A percentile compares a stretch with the other conserved stretches of the same genome.
phyloP scores from a whole-genome alignment of 331 rosid species.

The Prunus yedoensis region DNA sequence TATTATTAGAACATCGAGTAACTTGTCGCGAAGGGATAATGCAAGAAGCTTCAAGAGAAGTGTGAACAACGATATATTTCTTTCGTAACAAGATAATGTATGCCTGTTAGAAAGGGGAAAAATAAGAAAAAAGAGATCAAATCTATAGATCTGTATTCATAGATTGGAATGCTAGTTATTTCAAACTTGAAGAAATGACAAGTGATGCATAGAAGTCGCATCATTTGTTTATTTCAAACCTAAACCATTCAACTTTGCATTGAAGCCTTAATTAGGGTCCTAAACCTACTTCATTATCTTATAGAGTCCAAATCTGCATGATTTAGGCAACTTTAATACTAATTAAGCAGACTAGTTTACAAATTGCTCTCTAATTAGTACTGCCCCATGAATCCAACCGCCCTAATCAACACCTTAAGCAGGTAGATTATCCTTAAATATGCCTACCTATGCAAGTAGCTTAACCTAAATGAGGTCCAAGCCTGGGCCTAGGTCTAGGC shows the following conservation, averaged over 20 bases:
- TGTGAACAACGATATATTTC: not conserved
- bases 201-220: slow-evolving; percentile 17
- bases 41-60: not conserved
- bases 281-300: slow-evolving; percentile 17
- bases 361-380: slow-evolving; percentile 10
- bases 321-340: not conserved
- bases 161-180: too few species aligned
- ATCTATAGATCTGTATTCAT: too few species aligned
- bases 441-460: not conserved
- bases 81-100: not conserved
- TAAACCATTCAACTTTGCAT: slow-evolving; percentile 34
- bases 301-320: not conserved
- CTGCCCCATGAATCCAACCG: not conserved
- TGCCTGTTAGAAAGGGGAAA: not conserved
- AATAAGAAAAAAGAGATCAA: not conserved
- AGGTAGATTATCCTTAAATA: slow-evolving; percentile 4
- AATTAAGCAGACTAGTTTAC: not conserved
- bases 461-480: not conserved
- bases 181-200: not conserved
- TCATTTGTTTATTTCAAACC: slow-evolving; percentile 25
- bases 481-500: not conserved
- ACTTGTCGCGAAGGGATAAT: too few species aligned
- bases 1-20: too few species aligned
- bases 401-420: slow-evolving; percentile 12
- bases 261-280: not conserved